These are phyloP conservation scores for Aurantiochytrium sp. DNA, from an alignment of 108 stramenopile species.

Conservation along the genomic window DNA sequence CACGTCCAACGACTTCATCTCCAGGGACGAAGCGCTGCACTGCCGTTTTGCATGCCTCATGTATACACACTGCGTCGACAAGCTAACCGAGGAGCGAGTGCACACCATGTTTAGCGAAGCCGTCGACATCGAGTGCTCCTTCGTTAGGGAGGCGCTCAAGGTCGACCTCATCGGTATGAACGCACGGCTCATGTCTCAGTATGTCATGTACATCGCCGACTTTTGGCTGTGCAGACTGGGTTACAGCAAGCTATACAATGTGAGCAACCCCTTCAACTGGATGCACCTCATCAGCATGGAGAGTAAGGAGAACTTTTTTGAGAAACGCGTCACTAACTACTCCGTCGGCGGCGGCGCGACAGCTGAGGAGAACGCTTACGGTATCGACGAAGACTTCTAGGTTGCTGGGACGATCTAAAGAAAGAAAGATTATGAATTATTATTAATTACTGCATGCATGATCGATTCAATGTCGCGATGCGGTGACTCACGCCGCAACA, in stretches of 20 bases:
- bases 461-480: too few species aligned
- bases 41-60: conserved; percentile 48
- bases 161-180: conserved; percentile 39
- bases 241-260: neutral
- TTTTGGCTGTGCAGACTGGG: conserved; percentile 1
- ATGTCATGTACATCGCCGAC: conserved; percentile 22
- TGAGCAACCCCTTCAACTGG: conserved; percentile 34
- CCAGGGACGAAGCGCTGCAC: conserved; percentile 83
- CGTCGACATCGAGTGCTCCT: neutral
- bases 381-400: neutral
- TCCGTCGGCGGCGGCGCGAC: neutral
- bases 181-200: neutral
- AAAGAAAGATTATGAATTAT: neutral
- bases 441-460: neutral
- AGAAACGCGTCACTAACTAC: conserved; percentile 30
- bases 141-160: conserved; percentile 37
- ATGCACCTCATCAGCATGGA: conserved; percentile 31
- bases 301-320: conserved; percentile 35
- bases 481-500: too few species aligned
- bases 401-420: neutral
- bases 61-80: neutral
- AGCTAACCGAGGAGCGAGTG: neutral
- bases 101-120: neutral
- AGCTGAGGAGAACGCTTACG: neutral
- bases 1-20: conserved; percentile 85